Evolutionary conservation across 805 yeast genomes (phyloP), one percentile per base, ranked within the genome.

Genomic region (Allodekkera sacchari): DNA sequence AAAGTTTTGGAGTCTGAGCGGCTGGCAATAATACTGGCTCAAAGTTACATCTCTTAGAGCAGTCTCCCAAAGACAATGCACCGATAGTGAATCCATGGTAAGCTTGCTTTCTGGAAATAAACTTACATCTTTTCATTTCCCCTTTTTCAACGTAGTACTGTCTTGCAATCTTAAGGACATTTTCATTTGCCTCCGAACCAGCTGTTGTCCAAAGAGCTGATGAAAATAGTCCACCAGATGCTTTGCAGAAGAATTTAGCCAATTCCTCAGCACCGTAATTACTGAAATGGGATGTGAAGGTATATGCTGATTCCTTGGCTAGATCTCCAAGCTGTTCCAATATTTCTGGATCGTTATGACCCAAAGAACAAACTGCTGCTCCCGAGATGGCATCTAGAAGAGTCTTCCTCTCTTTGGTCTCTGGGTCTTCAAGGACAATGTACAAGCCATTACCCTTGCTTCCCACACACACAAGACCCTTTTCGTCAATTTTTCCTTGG

Each of bases 171-270:
- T 81, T 80, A 42, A 80, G 51, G 3, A 87, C 87, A 21, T 84
- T 84, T 52, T 80, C 89, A 45, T 79, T 81, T 25, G 88, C 83
- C 53, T 80, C 89, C 14, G 87, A 67, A 34, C 94, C 94, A 2
- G 83, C 71, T 47, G 76, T 76, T 37, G 74, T 67, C 36, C 82
- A 56, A 27, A 62, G 35, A 11, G 63, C 66, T 19, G 64, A 54
- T 7, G 50, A 48, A 38, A 63, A 63, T 2, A 55, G 61, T 28
- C 57, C 61, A 13, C 52, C 39, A 18, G 67, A 62, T 19, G 54
- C 45, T 1, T 54, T 59, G 37, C 62, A 50, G 38, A 48, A 75
- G 70, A 59, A 61, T 33, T 62, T 46, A 25, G 63, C 57, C 27
- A 66, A 47, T 4, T 52, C 57, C 42, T 66, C 71, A 19, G 70